Base-by-base conservation (phyloP, 148 eudicot species). In the Camellia lanceoleosa region DNA sequence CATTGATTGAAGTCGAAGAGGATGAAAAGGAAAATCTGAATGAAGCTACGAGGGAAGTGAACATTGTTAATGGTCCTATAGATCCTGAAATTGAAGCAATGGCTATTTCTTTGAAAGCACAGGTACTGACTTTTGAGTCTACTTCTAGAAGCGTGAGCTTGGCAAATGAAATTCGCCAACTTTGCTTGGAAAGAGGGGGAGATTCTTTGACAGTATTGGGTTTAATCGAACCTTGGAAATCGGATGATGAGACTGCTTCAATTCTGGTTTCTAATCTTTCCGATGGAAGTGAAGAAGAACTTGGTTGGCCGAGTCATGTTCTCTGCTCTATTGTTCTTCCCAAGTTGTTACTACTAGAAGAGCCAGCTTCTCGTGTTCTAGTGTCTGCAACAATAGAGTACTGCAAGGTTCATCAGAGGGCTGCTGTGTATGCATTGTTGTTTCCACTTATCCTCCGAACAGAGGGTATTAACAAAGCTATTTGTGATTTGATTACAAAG, bases 271-370 rank as follows among this genome's bases (percentile, higher is more conserved):
- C 86, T 16, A 82, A 81, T 79, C 68, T 88, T 70, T 77, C 54
- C 3, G 75, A 74, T 77, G 75, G 70, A 49, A 82, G 23, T 41
- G 86, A 68, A 54, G 82, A 80, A 49, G 87, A 85, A 51, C 80
- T 81, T 78, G 89, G 74, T 55, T 82, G 91, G 88, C 83, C 89
- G 30, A 79, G 86, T 77, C 87, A 87, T 72, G 82, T 88, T 47
- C 88, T 90, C 11, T 87, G 88, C 80, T 85, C 91, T 4, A 62
- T 85, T 11, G 43, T 88, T 68, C 89, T 90, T 81, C 93, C 91
- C 63, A 90, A 88, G 77, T 74, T 90, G 41, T 82, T 90, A 63
- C 30, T 68, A 71, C 88, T 90, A 8, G 81, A 88, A 44, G 85
- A 79, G 55, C 86, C 91, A 61, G 85, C 85, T 75, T 84, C 91